Percentiles rank a stretch among this genome's conserved stretches.
Conservation (phyloP, 2,329 filamentous ascomycete genomes). For the Chaetomiaceae sp. region DNA sequence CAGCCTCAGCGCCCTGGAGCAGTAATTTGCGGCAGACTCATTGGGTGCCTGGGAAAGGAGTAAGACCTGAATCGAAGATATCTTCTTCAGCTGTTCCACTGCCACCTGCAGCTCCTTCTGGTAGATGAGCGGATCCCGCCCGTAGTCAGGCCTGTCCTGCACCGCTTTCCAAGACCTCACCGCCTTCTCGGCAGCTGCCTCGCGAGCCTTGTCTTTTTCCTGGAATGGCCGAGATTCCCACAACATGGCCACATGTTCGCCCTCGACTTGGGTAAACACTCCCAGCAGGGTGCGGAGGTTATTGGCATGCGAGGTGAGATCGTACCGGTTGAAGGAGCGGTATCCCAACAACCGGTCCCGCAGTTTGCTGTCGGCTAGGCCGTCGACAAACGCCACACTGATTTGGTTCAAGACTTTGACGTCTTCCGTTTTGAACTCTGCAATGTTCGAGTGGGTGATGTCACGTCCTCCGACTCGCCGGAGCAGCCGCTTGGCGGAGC, state of each 20-base stretch:
- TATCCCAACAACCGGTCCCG: constrained; percentile 42
- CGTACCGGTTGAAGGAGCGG: constrained; percentile 43
- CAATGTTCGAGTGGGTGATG: constrained; percentile 43
- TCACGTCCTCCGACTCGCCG: constrained; percentile 48
- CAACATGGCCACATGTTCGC: constrained; percentile 48
- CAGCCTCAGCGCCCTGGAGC: constrained; percentile 41
- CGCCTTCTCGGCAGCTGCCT: constrained; percentile 35
- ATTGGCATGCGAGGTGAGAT: constrained; percentile 26
- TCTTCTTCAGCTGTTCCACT: constrained; percentile 47
- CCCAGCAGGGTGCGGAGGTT: constrained; percentile 49
- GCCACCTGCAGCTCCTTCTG: constrained; percentile 49
- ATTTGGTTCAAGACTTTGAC: constrained; percentile 48
- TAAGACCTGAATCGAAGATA: constrained; percentile 50
- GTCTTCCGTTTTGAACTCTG: constrained; percentile 42
- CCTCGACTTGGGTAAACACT: constrained; percentile 51
- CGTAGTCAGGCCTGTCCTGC: constrained; percentile 38
- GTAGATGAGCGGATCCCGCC: constrained; percentile 45
- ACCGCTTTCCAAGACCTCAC: constrained; percentile 46
- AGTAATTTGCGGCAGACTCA: constrained; percentile 50
- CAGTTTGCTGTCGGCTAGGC: constrained; percentile 46
- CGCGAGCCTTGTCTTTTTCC: constrained; percentile 35
- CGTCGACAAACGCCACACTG: constrained; percentile 50
- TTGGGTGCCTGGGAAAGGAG: constrained; percentile 50
- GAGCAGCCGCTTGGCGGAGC: constrained; percentile 46
- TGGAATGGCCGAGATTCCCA: constrained; percentile 39